Evolutionary conservation across 805 yeast genomes (phyloP).

Genomic region (Cyberlindnera bimundalis): DNA sequence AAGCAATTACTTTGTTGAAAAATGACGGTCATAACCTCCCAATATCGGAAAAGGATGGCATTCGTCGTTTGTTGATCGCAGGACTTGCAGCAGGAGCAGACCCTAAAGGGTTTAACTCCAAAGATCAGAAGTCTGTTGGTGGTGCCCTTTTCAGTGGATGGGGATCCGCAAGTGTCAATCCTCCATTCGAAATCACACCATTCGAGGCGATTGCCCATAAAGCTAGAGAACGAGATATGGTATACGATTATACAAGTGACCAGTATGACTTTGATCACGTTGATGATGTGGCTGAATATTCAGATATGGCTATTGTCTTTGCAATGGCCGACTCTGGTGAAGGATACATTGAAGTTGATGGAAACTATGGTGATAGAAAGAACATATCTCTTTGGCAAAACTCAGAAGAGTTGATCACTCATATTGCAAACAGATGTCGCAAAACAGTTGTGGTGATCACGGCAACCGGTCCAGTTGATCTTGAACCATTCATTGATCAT

Average conservation of each 20-base stretch:
- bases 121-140: constrained; percentile 48
- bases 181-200: constrained; percentile 57
- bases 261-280: constrained; percentile 44
- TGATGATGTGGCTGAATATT: constrained; percentile 43
- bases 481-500: constrained; percentile 53
- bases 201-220: constrained; percentile 48
- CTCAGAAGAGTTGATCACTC: constrained; percentile 50
- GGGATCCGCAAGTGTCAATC: constrained; percentile 61
- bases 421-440: constrained; percentile 45
- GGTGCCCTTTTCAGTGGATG: constrained; percentile 60
- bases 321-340: constrained; percentile 57
- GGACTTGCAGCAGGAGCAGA: constrained; percentile 53
- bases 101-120: constrained; percentile 49
- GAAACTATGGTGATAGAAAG: constrained; percentile 55
- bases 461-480: constrained; percentile 56
- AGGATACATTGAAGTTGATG: constrained; percentile 54
- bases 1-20: constrained; percentile 53
- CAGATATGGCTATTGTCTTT: constrained; percentile 52
- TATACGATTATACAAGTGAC: constrained; percentile 42
- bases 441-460: constrained; percentile 59
- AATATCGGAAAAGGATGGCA: constrained; percentile 40
- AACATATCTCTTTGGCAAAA: constrained; percentile 54
- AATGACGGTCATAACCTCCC: constrained; percentile 52
- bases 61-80: constrained; percentile 40
- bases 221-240: constrained; percentile 44